Base-by-base conservation (phyloP, 2,329 filamentous ascomycete species). In the Scolecobasidium constrictum region DNA sequence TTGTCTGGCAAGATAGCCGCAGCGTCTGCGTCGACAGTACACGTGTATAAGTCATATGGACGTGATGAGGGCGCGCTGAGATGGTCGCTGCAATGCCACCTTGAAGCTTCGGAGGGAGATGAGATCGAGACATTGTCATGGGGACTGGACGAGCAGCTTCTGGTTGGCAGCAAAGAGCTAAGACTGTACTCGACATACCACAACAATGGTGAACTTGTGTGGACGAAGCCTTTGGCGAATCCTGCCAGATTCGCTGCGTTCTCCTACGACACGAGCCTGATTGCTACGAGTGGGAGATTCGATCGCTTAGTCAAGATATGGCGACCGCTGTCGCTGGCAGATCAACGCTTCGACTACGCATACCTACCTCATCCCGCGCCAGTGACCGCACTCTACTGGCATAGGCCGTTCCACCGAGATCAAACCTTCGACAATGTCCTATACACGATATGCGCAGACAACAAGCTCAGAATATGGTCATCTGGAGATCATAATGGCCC, bases 271-370 rank as follows among this genome's bases (percentile, higher is more conserved):
- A 88, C 86, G 11, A 80, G 81, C 16, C 78, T 94, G 47, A 86
- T 96, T 42, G 90, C 87, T 15, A 88, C 85, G 1, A 75, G 83
- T 11, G 83, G 86, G 34, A 68, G 72, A 39, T 77, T 85, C 56
- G 92, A 96, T 60, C 74, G 81, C 40, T 66, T 96, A 16, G 79
- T 94, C 50, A 96, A 98, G 64, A 75, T 96, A 53, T 98, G 93
- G 92, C 78, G 87, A 49, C 76, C 90, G 42, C 95, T 90, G 56
- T 86, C 86, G 12, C 74, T 78, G 1, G 81, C 86, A 45, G 83
- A 93, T 51, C 82, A 86, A 31, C 75, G 83, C 44, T 96, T 96
- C 61, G 90, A 96, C 53, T 81, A 94, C 53, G 80, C 81, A 20
- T 96, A 96, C 61, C 76, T 98, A 2, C 71, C 79, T n/a, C 92